Evolutionary conservation across 345 rosid species (phyloP), one percentile per base, ranked within the genome.

Genomic region (Rhodamnia rubescens): DNA sequence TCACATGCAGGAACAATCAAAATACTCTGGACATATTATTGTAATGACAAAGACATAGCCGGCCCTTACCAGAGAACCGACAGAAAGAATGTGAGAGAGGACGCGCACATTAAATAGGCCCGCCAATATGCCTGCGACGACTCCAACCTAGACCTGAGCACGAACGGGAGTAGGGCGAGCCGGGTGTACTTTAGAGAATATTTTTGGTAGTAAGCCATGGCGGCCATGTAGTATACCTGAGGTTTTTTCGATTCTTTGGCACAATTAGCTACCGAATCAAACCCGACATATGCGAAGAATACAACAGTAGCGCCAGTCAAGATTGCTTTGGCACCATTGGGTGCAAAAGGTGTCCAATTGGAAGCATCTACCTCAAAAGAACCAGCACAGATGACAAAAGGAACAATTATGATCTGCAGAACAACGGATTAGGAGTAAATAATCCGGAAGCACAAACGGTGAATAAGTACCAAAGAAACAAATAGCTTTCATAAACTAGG

Each of bases 231-330:
- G 84, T 87, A 85, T 84, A 93, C 98, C 98, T 96, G 99, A 87
- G 98, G 99, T 85, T 86, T 92, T 92, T 92, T 95, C 18, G 99
- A 92, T 88, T 98, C 97, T 94, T 98, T 98, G 74, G 98, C 99
- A 59, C 98, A 92, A 92, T 96, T 95, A 87, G 99, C 98, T 87
- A 96, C 98, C 3, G 97, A 98, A 90, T 98, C 99, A 92, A 96
- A 98, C 82, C 99, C 99, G 89, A 96, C 97, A 85, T 97, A 97
- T 29, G 99, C 95, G 87, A 98, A 98, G 93, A 98, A 96, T 14
- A 94, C 99, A 13, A 95, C 97, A 83, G 97, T 95, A 87, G 99
- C 96, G 81, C 99, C 99, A 44, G 97, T 96, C 42, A 97, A 90
- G 80, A 97, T 84, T 58, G 93, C 92, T 91, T 93, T 92, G 82